Percentiles rank a stretch among this genome's conserved stretches.
These are phyloP conservation scores for Ramaria sp. DNA, from an alignment of 768 basidiomycete genomes.

Conservation along the genomic window DNA sequence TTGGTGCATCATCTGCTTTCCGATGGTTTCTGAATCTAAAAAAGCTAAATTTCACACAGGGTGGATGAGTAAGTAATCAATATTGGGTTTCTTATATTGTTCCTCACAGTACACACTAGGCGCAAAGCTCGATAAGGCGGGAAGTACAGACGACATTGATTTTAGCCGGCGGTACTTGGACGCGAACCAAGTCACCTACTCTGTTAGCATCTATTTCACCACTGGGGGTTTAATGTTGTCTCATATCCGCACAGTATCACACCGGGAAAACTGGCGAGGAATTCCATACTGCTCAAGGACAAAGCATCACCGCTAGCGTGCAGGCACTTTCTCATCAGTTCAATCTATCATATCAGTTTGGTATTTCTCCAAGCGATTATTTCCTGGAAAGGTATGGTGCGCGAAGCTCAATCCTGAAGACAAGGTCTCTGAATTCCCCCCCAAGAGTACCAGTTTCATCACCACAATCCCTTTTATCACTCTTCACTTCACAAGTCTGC, in stretches of 20 bases:
- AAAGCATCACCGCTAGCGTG: conserved; percentile 44
- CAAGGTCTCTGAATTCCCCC: background rate
- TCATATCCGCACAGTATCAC: conserved; percentile 43
- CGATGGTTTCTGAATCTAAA: background rate
- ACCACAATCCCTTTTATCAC: conserved; percentile 45
- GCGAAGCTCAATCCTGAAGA: background rate
- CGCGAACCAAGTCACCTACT: conserved; percentile 66
- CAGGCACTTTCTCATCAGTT: conserved; percentile 42
- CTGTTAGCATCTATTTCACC: conserved; percentile 30
- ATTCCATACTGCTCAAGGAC: conserved; percentile 55
- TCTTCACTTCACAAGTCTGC: conserved; percentile 40
- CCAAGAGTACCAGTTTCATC: conserved; percentile 52
- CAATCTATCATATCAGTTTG: conserved; percentile 53
- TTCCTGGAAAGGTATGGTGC: conserved; percentile 42
- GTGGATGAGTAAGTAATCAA: conserved; percentile 47
- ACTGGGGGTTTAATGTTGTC: background rate
- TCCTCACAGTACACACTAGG: conserved; percentile 19
- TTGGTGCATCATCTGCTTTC: conserved; percentile 38
- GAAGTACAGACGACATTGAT: conserved; percentile 34
- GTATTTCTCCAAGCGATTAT: conserved; percentile 68
- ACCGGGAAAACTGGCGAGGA: conserved; percentile 35
- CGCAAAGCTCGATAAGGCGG: conserved; percentile 34
- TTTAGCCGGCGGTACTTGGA: conserved; percentile 71
- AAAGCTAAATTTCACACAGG: conserved; percentile 17
- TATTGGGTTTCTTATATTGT: background rate